Evolutionary conservation across 352 stramenopile species (phyloP), one percentile per base, ranked within the genome.

Genomic region (Pythium aristosporum): DNA sequence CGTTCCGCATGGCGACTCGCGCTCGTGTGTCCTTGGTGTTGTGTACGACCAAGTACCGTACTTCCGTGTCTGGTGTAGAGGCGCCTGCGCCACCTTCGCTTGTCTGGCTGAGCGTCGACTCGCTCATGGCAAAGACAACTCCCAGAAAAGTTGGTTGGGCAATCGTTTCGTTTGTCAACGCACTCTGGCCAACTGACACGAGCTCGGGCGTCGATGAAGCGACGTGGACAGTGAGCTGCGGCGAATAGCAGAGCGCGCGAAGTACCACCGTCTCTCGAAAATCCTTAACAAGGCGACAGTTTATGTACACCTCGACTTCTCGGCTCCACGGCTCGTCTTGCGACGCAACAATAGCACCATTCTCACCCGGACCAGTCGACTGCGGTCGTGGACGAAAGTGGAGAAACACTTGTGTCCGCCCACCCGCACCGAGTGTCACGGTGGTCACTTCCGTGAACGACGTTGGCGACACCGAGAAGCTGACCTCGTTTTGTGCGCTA

Each of bases 221-320:
- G 28, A 96, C 81, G 41, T 84, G 77, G 5, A 91, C 85, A 58
- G 85, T 78, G 34, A 96, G 50, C 61, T 96, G 87, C 30, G 87
- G 85, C 28, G 84, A 80, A 36, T 89, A 86, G 53, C 87, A 96
- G 21, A 92, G 83, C 3, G 85, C 85, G 10, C 80, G 80, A 11
- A 96, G 65, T 30, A 91, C 76, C 0, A 96, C 87, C 0, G 83
- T 96, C 67, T 96, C 87, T 20, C 87, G 76, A 48, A 96, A 96
- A 63, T 96, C 87, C 65, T 94, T 94, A 32, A 96, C 87, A 16
- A 96, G 72, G 41, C 87, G 87, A 50, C 87, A 96, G 69, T 87
- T 96, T 46, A 96, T 74, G 51, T 96, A 96, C 18, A 94, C 82
- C 63, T 96, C 87, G 41, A 96, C 87, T 62, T 94, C 85, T 47